Evolutionary conservation across 208 protist species (phyloP).

Genomic region (Leishmania tropica): DNA sequence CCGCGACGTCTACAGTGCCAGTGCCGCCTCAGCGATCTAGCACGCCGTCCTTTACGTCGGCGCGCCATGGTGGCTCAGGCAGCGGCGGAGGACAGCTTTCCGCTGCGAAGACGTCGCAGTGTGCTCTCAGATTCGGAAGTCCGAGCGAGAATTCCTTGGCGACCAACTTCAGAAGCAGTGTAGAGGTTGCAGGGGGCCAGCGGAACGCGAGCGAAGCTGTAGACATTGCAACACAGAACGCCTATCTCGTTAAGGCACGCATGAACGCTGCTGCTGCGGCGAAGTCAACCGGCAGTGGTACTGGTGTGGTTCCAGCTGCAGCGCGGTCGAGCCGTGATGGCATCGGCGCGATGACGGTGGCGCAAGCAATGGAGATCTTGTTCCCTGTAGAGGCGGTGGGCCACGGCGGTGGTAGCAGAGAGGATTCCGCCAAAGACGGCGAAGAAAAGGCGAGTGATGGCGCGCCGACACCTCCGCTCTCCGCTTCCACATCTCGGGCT

Average conservation of each 20-base stretch:
- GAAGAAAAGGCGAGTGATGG: not conserved
- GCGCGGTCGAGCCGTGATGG: not conserved
- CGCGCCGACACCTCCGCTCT: not conserved
- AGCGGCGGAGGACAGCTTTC: not conserved
- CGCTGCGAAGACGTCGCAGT: not conserved
- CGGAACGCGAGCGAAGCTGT: not conserved
- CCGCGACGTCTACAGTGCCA: not conserved
- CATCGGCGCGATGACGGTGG: constrained; percentile 16
- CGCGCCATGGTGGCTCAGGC: not conserved
- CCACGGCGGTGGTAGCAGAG: not conserved
- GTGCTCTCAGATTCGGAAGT: not conserved
- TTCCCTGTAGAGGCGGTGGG: constrained; percentile 16
- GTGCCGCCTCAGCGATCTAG: not conserved
- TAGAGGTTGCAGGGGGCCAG: not conserved
- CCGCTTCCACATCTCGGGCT: not conserved
- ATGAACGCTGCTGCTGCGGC: not conserved
- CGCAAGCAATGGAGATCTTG: constrained; percentile 23
- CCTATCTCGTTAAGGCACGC: not conserved
- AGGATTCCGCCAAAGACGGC: not conserved
- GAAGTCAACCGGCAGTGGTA: not conserved
- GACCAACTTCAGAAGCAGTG: not conserved
- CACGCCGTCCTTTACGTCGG: not conserved
- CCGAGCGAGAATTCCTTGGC: not conserved
- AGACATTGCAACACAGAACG: constrained; percentile 4
- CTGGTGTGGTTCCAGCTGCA: not conserved